Percentiles rank a stretch among this genome's conserved stretches.
phyloP scores from a whole-genome alignment of 177 flowering plant genomes.

The Vitis hybrid region DNA sequence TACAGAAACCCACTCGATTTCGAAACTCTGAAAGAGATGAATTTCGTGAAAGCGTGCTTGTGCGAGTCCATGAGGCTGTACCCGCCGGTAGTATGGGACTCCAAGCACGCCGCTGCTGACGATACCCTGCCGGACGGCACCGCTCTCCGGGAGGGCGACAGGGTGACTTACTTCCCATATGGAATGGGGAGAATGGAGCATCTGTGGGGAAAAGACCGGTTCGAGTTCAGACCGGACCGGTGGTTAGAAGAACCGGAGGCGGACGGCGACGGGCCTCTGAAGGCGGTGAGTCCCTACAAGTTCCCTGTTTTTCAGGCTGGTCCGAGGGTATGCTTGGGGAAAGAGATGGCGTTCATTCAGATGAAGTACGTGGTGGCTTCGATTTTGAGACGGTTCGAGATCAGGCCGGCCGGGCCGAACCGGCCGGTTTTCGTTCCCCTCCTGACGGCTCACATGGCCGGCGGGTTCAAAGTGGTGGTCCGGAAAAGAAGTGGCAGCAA shows the following conservation, averaged over 20 bases:
- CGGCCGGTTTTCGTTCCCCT: constrained; percentile 65
- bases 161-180: constrained; percentile 80
- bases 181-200: constrained; percentile 94
- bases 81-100: constrained; percentile 96
- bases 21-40: constrained; percentile 54
- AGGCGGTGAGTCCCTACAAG: constrained; percentile 47
- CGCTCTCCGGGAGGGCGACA: constrained; percentile 45
- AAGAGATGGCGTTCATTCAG: constrained; percentile 82
- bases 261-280: constrained; percentile 21
- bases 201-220: constrained; percentile 74
- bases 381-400: constrained; percentile 48
- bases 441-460: constrained; percentile 78
- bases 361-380: constrained; percentile 72
- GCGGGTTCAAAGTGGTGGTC: constrained; percentile 63
- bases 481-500: constrained; percentile 12
- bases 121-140: constrained; percentile 87
- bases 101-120: constrained; percentile 62
- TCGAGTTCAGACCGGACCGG: constrained; percentile 75
- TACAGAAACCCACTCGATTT: constrained; percentile 13
- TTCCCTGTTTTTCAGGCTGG: constrained; percentile 91
- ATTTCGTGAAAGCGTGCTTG: constrained; percentile 54
- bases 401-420: constrained; percentile 36
- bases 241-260: constrained; percentile 49
- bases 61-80: constrained; percentile 85
- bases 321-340: constrained; percentile 80